Conservation (phyloP, 148 eudicot genomes). For the Dysphania ambrosioides region DNA sequence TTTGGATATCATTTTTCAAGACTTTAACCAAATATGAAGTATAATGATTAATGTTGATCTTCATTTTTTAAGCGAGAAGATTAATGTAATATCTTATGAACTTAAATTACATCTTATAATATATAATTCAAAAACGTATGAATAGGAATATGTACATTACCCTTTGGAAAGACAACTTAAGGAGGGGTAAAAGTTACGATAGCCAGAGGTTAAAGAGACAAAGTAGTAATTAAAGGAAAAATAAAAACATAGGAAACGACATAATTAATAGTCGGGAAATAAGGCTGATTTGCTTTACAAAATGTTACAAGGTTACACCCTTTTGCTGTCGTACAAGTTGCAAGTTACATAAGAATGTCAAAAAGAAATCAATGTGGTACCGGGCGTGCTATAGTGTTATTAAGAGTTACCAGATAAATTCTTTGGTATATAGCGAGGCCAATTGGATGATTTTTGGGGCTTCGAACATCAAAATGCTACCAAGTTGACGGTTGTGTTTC, state of each 20-base stretch:
- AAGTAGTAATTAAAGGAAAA: background rate
- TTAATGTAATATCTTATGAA: no score
- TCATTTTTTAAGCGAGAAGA: no score
- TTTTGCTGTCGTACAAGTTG: background rate
- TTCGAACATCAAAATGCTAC: background rate
- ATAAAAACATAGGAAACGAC: conserved; percentile 3
- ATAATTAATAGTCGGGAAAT: background rate
- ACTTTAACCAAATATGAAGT: no score
- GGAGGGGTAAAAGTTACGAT: no score
- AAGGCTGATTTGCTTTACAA: background rate
- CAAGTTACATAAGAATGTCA: background rate
- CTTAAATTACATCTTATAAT: no score
- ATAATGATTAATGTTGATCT: no score
- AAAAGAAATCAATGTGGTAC: conserved; percentile 8
- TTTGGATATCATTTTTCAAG: no score
- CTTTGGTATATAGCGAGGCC: conserved; percentile 10
- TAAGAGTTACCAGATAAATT: background rate
- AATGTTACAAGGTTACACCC: background rate
- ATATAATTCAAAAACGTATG: no score
- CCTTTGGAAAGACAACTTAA: no score
- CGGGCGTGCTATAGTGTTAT: background rate
- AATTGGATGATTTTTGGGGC: background rate
- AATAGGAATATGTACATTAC: no score
- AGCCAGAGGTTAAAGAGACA: background rate
- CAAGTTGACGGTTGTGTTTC: background rate